Evolutionary conservation across 768 basidiomycete genomes (phyloP).

Genomic region (Lyophyllum decastes): DNA sequence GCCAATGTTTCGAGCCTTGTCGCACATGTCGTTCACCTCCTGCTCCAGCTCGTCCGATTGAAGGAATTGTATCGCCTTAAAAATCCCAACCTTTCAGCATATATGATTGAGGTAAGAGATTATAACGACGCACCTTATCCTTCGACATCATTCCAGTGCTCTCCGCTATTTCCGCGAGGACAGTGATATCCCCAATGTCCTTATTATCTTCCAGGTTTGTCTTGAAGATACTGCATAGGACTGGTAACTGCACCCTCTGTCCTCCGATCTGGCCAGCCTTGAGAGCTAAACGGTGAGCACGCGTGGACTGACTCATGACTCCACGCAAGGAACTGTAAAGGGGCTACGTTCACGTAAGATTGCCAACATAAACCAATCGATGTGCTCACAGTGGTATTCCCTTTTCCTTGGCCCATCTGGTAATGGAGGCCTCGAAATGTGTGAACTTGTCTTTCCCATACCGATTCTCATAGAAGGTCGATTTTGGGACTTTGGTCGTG

Average conservation of each 20-base stretch:
- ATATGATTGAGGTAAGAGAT: background rate
- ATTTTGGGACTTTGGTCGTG: conserved; percentile 38
- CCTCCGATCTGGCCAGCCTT: conserved; percentile 70
- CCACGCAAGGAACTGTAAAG: conserved; percentile 56
- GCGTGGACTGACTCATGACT: conserved; percentile 62
- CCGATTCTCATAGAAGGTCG: conserved; percentile 43
- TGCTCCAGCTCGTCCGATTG: conserved; percentile 62
- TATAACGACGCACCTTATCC: conserved; percentile 47
- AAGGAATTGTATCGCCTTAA: conserved; percentile 65
- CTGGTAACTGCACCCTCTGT: conserved; percentile 54
- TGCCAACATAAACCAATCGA: background rate
- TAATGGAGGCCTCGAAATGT: conserved; percentile 41
- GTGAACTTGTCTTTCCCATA: conserved; percentile 54
- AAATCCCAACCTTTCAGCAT: conserved; percentile 8
- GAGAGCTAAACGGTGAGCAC: conserved; percentile 70
- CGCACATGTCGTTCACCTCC: conserved; percentile 65
- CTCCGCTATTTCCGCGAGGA: conserved; percentile 63
- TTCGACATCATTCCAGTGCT: conserved; percentile 56
- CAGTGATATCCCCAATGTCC: conserved; percentile 60
- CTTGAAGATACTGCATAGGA: conserved; percentile 62
- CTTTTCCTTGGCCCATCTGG: conserved; percentile 55
- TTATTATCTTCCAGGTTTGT: conserved; percentile 65
- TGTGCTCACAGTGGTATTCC: conserved; percentile 56
- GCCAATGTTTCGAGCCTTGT: conserved; percentile 62
- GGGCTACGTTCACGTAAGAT: conserved; percentile 2